phyloP scores from a whole-genome alignment of 1,139 yeast genomes.

The Blastobotrys arbuscula region DNA sequence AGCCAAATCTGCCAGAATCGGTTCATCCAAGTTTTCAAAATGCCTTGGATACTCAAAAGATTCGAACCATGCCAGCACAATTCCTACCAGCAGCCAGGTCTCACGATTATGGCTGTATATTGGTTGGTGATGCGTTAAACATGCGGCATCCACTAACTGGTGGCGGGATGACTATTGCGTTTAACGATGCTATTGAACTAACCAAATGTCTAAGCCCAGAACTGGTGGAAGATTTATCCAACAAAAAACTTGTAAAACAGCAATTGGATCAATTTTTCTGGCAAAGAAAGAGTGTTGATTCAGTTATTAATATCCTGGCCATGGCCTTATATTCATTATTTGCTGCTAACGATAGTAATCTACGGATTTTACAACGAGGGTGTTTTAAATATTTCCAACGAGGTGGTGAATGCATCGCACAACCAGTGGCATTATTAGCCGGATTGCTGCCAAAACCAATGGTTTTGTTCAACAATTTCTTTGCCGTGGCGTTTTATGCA shows the following conservation, averaged over 20 bases:
- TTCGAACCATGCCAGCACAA: slow-evolving; percentile 92
- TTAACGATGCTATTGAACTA: slow-evolving; percentile 74
- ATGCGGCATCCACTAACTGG: slow-evolving; percentile 99
- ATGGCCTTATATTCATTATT: slow-evolving; percentile 85
- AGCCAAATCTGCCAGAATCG: slow-evolving; percentile 61
- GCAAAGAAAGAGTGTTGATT: slow-evolving; percentile 69
- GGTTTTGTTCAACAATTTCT: slow-evolving; percentile 74
- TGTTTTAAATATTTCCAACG: slow-evolving; percentile 79
- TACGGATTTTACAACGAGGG: slow-evolving; percentile 72
- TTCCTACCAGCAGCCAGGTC: slow-evolving; percentile 71
- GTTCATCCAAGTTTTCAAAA: slow-evolving; percentile 60
- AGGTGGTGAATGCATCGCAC: slow-evolving; percentile 75
- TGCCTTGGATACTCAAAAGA: slow-evolving; percentile 50
- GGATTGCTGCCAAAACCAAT: slow-evolving; percentile 77
- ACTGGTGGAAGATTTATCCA: slow-evolving; percentile 53
- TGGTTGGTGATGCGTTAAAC: slow-evolving; percentile 90
- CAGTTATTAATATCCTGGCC: slow-evolving; percentile 85
- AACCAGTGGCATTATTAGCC: slow-evolving; percentile 78
- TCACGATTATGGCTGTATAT: slow-evolving; percentile 66
- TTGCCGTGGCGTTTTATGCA: slow-evolving; percentile 82
- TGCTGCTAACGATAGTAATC: slow-evolving; percentile 71
- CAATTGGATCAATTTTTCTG: slow-evolving; percentile 64
- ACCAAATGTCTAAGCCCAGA: slow-evolving; percentile 50
- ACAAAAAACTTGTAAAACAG: slow-evolving; percentile 49
- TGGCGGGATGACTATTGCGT: slow-evolving; percentile 98